Base-by-base conservation (phyloP, 2,329 filamentous ascomycete species). In the Aspergillus nomiae region DNA sequence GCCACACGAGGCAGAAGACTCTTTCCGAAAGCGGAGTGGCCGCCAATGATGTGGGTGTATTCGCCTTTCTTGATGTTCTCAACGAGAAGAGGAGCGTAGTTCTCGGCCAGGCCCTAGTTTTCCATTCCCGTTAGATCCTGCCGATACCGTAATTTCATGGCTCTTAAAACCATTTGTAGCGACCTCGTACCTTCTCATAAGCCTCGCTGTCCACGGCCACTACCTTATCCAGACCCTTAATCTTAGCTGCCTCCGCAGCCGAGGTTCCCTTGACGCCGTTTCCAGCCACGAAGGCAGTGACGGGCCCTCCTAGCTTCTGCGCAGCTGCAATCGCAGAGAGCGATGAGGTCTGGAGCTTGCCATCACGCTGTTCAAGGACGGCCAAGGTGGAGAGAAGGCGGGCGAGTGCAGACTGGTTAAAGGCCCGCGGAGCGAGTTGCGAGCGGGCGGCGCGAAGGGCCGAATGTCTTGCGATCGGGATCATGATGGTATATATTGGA, bases 41-140 rank as follows among this genome's bases (percentile, higher is more conserved):
- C 90, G 45, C 90, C 91, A 72, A 99, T 86, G 67, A 99, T 87
- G 76, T 99, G 95, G 65, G 94, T 96, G 79, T 93, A 98, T 64
- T 90, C 92, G 64, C 92, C 94, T 77, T 95, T 95, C 83, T 96
- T 96, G 80, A 98, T 94, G 80, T 98, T 99, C 79, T 98, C 94
- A 58, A 93, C 91, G 46, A 99, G 84, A 54, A 99, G 84, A 61
- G 93, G 91, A n/a, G 94, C 95, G 75, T 87, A 98, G 83, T 92
- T 97, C 82, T 99, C 95, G 58, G 95, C 89, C 2, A 99, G 86
- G 56, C 93, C 92, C 92, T 93, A 68, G 48, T 19, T n/a, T n/a
- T 48, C 14, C 32, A 50, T 16, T 41, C 57, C 56, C 36, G 19
- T 55, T 36, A 55, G 34, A 54, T 21, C 26, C 26, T 11, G 3